phyloP scores from a whole-genome alignment of 441 rosid species.

The Croton setiger region DNA sequence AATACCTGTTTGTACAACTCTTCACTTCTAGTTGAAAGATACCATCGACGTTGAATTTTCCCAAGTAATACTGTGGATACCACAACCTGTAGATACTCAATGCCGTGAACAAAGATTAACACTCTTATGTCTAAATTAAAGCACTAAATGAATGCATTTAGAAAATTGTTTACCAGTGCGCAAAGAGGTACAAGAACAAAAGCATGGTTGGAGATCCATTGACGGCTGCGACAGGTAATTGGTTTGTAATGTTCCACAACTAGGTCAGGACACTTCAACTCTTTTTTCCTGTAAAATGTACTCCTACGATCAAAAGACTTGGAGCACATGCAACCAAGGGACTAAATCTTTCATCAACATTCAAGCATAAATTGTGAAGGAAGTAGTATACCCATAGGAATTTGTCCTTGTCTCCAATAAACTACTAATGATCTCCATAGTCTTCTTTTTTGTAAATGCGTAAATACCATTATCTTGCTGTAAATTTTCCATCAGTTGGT shows the following conservation, averaged over 20 bases:
- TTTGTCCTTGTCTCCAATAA: slow-evolving; percentile 51
- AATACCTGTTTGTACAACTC: slow-evolving; percentile 72
- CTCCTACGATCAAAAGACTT: slow-evolving; percentile 6
- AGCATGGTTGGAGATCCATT: slow-evolving; percentile 54
- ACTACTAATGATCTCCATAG: slow-evolving; percentile 39
- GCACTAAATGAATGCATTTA: slow-evolving; percentile 27
- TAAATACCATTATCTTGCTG: slow-evolving; percentile 33
- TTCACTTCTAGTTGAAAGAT: slow-evolving; percentile 52
- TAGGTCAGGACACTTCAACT: slow-evolving; percentile 73
- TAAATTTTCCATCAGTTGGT: slow-evolving; percentile 35
- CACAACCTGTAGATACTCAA: slow-evolving; percentile 63
- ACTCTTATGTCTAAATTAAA: slow-evolving; percentile 37
- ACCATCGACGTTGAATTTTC: slow-evolving; percentile 41
- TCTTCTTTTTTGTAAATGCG: slow-evolving; percentile 44
- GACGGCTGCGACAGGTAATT: slow-evolving; percentile 45
- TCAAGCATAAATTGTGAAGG: slow-evolving; percentile 4
- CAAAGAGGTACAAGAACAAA: slow-evolving; percentile 37
- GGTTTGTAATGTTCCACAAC: slow-evolving; percentile 64
- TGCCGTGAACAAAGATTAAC: slow-evolving; percentile 50
- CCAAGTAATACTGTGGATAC: slow-evolving; percentile 38
- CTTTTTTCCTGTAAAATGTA: slow-evolving; percentile 42
- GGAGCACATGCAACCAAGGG: neutral
- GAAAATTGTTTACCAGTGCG: slow-evolving; percentile 50
- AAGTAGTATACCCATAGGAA: slow-evolving; percentile 49
- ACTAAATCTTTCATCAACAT: slow-evolving; percentile 9